Conservation (phyloP, 257 asterid genomes). For the Fraxinus pennsylvanica region DNA sequence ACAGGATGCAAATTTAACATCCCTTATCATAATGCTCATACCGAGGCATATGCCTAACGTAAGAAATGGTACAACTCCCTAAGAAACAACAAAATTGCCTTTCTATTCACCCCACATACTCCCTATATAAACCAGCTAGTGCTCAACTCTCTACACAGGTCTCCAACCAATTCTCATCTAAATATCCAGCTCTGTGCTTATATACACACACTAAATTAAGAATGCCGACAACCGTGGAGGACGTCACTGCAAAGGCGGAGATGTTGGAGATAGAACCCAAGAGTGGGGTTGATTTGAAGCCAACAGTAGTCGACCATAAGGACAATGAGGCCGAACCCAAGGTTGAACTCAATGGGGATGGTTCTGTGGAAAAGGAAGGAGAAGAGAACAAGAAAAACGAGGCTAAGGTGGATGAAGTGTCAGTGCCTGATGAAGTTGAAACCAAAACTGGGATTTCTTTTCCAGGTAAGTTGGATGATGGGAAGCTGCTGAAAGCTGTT, state of each 20-base stretch:
- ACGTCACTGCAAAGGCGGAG: conserved; percentile 38
- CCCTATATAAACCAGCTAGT: conserved; percentile 35
- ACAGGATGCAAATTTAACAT: conserved; percentile 7
- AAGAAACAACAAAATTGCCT: not conserved
- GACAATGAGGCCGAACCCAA: conserved; percentile 23
- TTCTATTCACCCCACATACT: conserved; percentile 5
- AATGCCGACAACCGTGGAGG: conserved; percentile 59
- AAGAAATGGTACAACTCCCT: not conserved
- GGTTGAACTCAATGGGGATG: conserved; percentile 11
- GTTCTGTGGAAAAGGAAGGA: conserved; percentile 32
- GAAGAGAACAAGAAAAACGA: conserved; percentile 32
- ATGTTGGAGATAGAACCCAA: conserved; percentile 51
- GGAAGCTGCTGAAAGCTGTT: conserved; percentile 55
- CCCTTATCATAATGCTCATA: conserved; percentile 57
- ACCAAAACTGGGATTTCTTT: conserved; percentile 65
- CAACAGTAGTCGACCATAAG: conserved; percentile 24
- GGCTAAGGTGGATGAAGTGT: conserved; percentile 35
- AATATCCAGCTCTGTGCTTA: conserved; percentile 1
- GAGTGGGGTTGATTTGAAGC: conserved; percentile 33
- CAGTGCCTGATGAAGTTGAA: conserved; percentile 57
- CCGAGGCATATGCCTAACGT: conserved; percentile 36
- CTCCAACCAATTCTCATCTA: conserved; percentile 31
- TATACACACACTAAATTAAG: not conserved
- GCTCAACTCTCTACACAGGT: not conserved
- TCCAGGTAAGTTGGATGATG: conserved; percentile 53